Evolutionary conservation across 306 rosid genomes (phyloP).

Genomic region (Castanea mollissima): DNA sequence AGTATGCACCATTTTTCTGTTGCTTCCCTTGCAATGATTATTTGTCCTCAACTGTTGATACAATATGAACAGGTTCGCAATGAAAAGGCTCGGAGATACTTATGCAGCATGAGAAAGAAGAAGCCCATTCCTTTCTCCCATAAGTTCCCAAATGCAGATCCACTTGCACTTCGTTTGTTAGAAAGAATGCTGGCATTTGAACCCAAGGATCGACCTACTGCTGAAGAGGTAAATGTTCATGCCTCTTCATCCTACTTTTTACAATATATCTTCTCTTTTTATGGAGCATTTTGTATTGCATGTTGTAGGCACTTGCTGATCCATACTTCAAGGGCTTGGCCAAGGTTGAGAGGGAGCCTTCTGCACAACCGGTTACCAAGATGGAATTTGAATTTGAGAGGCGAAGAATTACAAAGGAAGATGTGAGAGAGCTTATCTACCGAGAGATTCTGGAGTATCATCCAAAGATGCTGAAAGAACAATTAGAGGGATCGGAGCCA

Average conservation of each 20-base stretch:
- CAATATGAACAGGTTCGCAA: conserved; percentile 64
- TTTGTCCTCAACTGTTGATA: conserved; percentile 7
- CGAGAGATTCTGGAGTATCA: conserved; percentile 93
- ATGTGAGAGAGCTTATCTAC: conserved; percentile 95
- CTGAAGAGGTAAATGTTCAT: conserved; percentile 75
- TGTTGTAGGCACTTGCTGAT: conserved; percentile 88
- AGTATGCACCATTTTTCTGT: not conserved
- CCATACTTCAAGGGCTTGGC: conserved; percentile 98
- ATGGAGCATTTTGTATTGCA: conserved; percentile 20
- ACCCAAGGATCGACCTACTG: conserved; percentile 95
- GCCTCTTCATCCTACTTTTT: conserved; percentile 17
- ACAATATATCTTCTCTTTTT: conserved; percentile 11
- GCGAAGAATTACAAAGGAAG: conserved; percentile 96
- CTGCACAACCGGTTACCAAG: conserved; percentile 96
- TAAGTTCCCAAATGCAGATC: conserved; percentile 94
- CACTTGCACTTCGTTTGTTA: conserved; percentile 86
- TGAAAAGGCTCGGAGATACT: conserved; percentile 97
- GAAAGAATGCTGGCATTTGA: conserved; percentile 98
- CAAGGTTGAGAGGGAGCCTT: conserved; percentile 97
- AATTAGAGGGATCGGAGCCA: conserved; percentile 93
- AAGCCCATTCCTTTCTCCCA: conserved; percentile 83
- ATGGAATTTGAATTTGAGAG: conserved; percentile 99
- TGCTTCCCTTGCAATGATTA: conserved; percentile 13
- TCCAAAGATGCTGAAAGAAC: conserved; percentile 95
- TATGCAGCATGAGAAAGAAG: conserved; percentile 95